These are phyloP conservation scores for Lomentospora prolificans DNA, from an alignment of 2,329 filamentous ascomycete genomes.

Conservation along the genomic window DNA sequence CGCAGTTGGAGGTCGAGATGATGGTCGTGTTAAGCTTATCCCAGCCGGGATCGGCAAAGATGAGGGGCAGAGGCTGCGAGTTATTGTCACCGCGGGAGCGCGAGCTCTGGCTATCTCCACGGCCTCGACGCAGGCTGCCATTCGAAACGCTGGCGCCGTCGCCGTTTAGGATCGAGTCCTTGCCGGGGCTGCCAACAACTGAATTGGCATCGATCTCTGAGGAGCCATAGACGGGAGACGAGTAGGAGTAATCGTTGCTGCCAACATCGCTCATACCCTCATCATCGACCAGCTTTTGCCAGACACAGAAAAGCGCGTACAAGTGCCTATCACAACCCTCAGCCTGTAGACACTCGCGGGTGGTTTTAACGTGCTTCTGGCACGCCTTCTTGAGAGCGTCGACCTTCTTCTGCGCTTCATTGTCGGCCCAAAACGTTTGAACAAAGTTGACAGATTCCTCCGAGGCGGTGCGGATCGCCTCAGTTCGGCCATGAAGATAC, in stretches of 20 bases:
- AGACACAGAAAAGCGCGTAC: conserved; percentile 88
- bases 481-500: conserved; percentile 86
- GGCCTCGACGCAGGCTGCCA: conserved; percentile 3
- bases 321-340: conserved; percentile 88
- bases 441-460: conserved; percentile 80
- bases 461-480: conserved; percentile 82
- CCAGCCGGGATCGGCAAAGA: conserved; percentile 87
- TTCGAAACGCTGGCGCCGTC: conserved; percentile 19
- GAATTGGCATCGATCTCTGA: conserved; percentile 32
- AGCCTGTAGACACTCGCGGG: conserved; percentile 78
- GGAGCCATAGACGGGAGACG: conserved; percentile 45
- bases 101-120: conserved; percentile 13
- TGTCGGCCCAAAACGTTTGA: conserved; percentile 89
- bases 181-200: conserved; percentile 33
- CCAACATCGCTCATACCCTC: conserved; percentile 45
- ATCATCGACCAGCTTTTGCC: conserved; percentile 81
- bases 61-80: conserved; percentile 52
- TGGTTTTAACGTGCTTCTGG: conserved; percentile 69
- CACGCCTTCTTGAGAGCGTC: conserved; percentile 77
- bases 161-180: conserved; percentile 32
- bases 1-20: conserved; percentile 95
- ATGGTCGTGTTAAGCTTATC: conserved; percentile 93
- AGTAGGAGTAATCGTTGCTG: conserved; percentile 56
- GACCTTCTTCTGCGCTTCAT: conserved; percentile 72
- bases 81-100: conserved; percentile 41